Evolutionary conservation across 1,139 yeast species (phyloP).

Genomic region (Taiozyma onychis): DNA sequence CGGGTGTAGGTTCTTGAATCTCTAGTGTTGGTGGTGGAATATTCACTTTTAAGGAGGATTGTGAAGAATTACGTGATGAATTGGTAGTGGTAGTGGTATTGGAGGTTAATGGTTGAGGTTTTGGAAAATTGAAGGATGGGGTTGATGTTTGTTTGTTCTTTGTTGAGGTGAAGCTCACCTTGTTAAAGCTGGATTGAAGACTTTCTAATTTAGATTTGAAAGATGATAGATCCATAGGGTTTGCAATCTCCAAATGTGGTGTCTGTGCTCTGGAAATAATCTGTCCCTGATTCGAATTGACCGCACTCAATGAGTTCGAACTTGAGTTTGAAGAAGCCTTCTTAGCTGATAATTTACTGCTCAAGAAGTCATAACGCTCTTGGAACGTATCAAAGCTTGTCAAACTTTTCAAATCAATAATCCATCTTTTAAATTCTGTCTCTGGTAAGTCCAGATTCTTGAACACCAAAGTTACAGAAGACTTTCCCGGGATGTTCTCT

Average conservation of each 20-base stretch:
- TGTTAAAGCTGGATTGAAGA: constrained; percentile 20
- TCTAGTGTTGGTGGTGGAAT: constrained; percentile 5
- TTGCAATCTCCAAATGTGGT: constrained; percentile 17
- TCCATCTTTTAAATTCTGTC: constrained; percentile 39
- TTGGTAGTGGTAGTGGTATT: neutral
- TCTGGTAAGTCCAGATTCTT: constrained; percentile 27
- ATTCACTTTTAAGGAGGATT: neutral
- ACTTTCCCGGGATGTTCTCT: neutral
- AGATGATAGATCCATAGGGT: constrained; percentile 15
- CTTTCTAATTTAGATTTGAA: constrained; percentile 41
- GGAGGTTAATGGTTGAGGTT: neutral
- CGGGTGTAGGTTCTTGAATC: constrained; percentile 15
- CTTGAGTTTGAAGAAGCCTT: neutral
- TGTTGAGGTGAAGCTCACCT: neutral
- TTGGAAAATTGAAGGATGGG: neutral
- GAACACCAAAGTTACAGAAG: constrained; percentile 11
- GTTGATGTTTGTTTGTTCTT: neutral
- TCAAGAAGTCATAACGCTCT: constrained; percentile 31
- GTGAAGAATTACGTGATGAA: neutral
- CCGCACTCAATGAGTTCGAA: neutral
- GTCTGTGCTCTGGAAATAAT: constrained; percentile 13
- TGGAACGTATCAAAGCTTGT: constrained; percentile 29
- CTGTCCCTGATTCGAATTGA: neutral
- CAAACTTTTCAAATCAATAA: constrained; percentile 37
- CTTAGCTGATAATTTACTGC: constrained; percentile 11